Evolutionary conservation across 768 basidiomycete genomes (phyloP), one percentile per base, ranked within the genome.

Genomic region (Agaricus sinodeliciosus): DNA sequence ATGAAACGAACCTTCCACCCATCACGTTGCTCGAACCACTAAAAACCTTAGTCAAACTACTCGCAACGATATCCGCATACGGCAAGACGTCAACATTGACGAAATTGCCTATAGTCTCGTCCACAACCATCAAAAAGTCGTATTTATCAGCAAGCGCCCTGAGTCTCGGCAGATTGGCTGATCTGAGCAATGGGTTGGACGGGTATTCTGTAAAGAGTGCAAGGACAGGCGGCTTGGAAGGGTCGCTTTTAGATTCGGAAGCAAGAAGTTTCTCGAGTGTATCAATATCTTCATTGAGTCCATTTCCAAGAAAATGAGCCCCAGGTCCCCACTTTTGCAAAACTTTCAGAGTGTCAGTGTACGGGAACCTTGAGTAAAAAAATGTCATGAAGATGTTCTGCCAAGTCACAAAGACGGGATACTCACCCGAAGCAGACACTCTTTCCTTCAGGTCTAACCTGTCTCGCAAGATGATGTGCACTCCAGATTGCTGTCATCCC

Each of bases 401-500:
- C 44, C 31, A 8, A 7, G 8, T 11, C 31, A 37, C 5, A 27
- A 51, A 25, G 13, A 13, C 16, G 48, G 15, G 26, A 47, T 25
- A 69, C 85, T 57, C 61, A 95, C 94, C 95, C 95, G 60, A 95
- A 97, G 63, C 92, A 95, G 27, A 94, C 80, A 60, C 90, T 94
- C 72, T 94, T 96, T 9, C 82, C 84, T 9, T 65, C 59, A 37
- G 81, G 77, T 27, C 74, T 71, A 2, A 71, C 75, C 22, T 71
- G 65, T 52, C 83, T 69, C 5, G 79, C 78, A 8, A 93, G 71
- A 58, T 87, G 79, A 63, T 96, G 93, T 0, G 93, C 84, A 62
- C 77, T 86, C 89, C 90, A 99, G 48, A 99, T 95, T 1, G 95
- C 94, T 31, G 85, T 70, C 95, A 99, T 98, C 0, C 95, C 95